Base-by-base conservation (phyloP, 2,329 filamentous ascomycete species). In the Apiospora marii region DNA sequence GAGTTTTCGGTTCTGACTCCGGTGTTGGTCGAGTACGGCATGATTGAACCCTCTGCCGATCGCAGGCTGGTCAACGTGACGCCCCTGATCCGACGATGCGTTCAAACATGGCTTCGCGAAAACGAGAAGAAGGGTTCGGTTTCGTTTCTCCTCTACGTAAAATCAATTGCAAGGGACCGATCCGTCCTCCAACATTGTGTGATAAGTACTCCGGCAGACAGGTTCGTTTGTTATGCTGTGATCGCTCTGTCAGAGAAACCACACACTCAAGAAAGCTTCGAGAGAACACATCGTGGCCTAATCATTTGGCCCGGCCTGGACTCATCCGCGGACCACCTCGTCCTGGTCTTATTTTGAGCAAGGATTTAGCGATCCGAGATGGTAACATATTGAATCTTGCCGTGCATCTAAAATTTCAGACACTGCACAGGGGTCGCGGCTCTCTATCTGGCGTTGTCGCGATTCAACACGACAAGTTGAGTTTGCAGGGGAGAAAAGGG, bases 1-100 rank as follows among this genome's bases (percentile, higher is more conserved):
- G 46, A 48, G 19, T 4, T 48, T 48, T 48, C 46, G 19, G 19
- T 1, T 7, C 19, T 48, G 19, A 48, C 4, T 22, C 16, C 2
- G 19, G 4, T 4, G 12, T 22, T 70, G 46, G 68, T 70, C 12
- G 48, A 53, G 1, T 53, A 51, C 22, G 68, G 68, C 13, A 70
- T 70, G 68, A 51, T 70, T 16, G 68, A 70, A 3, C 68, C 68
- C 2, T 70, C 68, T 6, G 53, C 44, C 4, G 68, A 70, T 7
- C 24, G 30, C 30, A 49, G 68, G 8, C 14, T 53, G 2, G 34
- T 51, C 30, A 51, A 34, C 68, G 14, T 70, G 12, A 70, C 68
- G 16, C 48, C 68, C 4, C 24, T 70, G 30, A 41, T 70, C 7
- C 46, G 68, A 7, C 44, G 68, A 3, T 70, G 68, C 14, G 68